A percentile compares a stretch with the other conserved stretches of the same genome.
These are phyloP conservation scores for Thecaphora thlaspeos DNA, from an alignment of 1,284 basidiomycete species.

Conservation along the genomic window DNA sequence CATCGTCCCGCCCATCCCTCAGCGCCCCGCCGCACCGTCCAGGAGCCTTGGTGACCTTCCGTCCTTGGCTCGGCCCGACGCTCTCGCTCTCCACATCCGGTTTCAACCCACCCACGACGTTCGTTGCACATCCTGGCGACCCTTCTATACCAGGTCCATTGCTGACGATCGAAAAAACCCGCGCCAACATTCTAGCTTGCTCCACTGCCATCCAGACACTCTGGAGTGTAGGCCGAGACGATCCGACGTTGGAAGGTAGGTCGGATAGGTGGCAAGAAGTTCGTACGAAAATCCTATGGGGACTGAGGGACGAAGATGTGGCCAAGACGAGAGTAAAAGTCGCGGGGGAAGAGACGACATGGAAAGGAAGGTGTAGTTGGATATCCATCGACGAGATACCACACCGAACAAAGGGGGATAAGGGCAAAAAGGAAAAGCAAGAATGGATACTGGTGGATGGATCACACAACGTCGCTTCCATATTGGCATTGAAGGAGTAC, in stretches of 20 bases:
- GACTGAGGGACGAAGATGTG: conserved; percentile 27
- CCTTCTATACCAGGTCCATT: conserved; percentile 17
- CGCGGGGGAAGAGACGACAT: conserved; percentile 58
- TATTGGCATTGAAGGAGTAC: conserved; percentile 70
- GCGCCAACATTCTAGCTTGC: conserved; percentile 39
- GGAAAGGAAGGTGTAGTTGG: conserved; percentile 84
- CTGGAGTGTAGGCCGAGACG: conserved; percentile 49
- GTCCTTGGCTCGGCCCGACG: conserved; percentile 19
- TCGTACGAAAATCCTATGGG: conserved; percentile 45
- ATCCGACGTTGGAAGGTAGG: conserved; percentile 10
- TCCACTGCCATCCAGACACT: conserved; percentile 52
- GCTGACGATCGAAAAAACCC: conserved; percentile 33
- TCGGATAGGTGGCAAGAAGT: conserved; percentile 39
- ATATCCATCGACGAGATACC: too few relatives aligned
- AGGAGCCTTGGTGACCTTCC: conserved; percentile 4
- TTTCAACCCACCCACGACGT: conserved; percentile 31
- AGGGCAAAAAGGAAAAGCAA: conserved; percentile 22
- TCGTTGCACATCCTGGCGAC: conserved; percentile 34
- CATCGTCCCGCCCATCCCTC: too few relatives aligned
- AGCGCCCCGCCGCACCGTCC: too few relatives aligned
- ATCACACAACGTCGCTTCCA: conserved; percentile 88
- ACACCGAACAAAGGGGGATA: conserved; percentile 61
- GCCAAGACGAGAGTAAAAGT: conserved; percentile 21
- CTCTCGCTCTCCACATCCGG: conserved; percentile 31
- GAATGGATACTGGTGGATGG: conserved; percentile 72